Evolutionary conservation across 257 asterid genomes (phyloP).

Genomic region (Ballota nigra): DNA sequence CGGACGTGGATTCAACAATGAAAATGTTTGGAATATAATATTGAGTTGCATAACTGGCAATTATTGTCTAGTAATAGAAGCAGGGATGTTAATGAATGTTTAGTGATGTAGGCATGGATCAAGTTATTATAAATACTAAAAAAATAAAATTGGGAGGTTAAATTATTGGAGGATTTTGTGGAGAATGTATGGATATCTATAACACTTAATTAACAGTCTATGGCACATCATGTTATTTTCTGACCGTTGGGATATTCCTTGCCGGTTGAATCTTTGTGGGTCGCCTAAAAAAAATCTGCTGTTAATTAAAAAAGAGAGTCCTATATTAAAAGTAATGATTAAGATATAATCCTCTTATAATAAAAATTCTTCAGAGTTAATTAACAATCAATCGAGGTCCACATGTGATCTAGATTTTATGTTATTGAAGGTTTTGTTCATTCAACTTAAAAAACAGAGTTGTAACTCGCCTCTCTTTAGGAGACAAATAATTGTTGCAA

Average conservation of each 20-base stretch:
- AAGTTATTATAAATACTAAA: neutral
- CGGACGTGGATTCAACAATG: constrained; percentile 47
- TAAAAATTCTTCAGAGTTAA: too few relatives aligned
- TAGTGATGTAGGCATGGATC: neutral
- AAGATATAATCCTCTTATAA: too few relatives aligned
- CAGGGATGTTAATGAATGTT: neutral
- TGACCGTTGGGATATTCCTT: constrained; percentile 28
- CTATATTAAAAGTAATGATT: too few relatives aligned
- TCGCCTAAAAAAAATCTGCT: too few relatives aligned
- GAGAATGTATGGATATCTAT: constrained; percentile 20
- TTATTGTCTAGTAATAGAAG: constrained; percentile 9
- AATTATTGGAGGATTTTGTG: constrained; percentile 3
- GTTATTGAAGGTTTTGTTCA: neutral
- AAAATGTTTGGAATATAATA: neutral
- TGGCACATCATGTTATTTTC: constrained; percentile 14
- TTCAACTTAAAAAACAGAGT: neutral
- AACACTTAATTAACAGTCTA: neutral
- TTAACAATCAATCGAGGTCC: neutral
- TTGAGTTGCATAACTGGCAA: constrained; percentile 26
- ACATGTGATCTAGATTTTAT: neutral
- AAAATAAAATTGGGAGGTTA: constrained; percentile 15
- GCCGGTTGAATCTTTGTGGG: constrained; percentile 16
- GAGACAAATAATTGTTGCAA: neutral
- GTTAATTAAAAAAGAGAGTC: too few relatives aligned
- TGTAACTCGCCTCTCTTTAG: neutral